These are phyloP conservation scores for Pelargonium australe DNA, from an alignment of 441 rosid species.

Conservation along the genomic window DNA sequence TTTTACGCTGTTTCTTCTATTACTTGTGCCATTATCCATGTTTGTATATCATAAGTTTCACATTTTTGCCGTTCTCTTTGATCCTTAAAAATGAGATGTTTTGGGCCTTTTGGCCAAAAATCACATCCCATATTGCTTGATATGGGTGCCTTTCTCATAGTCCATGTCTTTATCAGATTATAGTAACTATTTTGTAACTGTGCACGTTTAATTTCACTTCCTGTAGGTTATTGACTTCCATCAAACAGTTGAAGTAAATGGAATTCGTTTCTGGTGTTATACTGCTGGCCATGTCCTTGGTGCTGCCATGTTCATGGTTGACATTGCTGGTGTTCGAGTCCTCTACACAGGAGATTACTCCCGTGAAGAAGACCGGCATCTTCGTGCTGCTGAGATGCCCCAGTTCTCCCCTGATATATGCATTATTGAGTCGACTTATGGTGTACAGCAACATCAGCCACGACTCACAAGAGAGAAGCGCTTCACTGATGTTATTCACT, in stretches of 20 bases:
- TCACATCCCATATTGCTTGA: no score
- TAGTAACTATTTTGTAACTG: not conserved
- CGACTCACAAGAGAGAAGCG: conserved; percentile 81
- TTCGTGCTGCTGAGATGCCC: conserved; percentile 88
- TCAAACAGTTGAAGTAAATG: conserved; percentile 83
- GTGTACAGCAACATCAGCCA: conserved; percentile 91
- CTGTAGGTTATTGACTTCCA: conserved; percentile 84
- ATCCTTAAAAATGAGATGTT: not conserved
- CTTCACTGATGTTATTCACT: conserved; percentile 80
- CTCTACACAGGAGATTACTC: conserved; percentile 94
- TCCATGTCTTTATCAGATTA: not conserved
- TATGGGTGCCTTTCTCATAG: not conserved
- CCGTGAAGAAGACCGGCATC: conserved; percentile 90
- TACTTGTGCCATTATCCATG: no score
- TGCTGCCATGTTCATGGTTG: conserved; percentile 98
- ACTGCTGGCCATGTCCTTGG: conserved; percentile 98
- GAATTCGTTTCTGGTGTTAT: conserved; percentile 92
- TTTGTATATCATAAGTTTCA: not conserved
- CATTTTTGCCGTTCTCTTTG: not conserved
- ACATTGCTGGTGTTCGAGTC: conserved; percentile 77
- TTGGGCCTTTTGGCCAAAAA: not conserved
- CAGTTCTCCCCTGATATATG: conserved; percentile 93
- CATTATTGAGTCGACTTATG: conserved; percentile 84
- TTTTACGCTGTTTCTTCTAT: no score
- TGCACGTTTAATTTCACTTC: not conserved